phyloP scores from a whole-genome alignment of 2,329 filamentous ascomycete species.

The Trichoderma hamatum region DNA sequence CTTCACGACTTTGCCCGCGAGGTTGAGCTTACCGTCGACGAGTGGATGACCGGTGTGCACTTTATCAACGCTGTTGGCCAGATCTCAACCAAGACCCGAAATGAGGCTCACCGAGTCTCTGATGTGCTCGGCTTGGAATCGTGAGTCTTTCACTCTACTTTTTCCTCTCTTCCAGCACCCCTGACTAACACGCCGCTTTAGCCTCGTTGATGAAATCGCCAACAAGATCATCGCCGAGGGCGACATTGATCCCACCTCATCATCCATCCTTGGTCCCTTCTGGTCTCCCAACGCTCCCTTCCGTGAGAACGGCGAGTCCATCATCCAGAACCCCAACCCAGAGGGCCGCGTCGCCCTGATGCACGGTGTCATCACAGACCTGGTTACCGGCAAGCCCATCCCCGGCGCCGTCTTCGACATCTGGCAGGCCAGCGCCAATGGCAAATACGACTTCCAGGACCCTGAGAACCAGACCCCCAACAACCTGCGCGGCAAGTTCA shows the following conservation, averaged over 20 bases:
- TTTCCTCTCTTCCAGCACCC: not conserved
- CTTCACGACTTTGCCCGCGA: slow-evolving; percentile 80
- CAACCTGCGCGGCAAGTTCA: slow-evolving; percentile 78
- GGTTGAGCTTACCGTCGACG: slow-evolving; percentile 73
- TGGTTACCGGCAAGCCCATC: slow-evolving; percentile 68
- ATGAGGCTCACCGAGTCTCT: slow-evolving; percentile 73
- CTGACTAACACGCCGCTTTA: slow-evolving; percentile 34
- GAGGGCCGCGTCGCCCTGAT: slow-evolving; percentile 65
- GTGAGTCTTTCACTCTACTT: slow-evolving; percentile 45
- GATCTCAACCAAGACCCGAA: slow-evolving; percentile 67
- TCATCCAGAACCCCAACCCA: slow-evolving; percentile 64
- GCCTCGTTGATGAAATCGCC: slow-evolving; percentile 63
- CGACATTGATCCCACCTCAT: slow-evolving; percentile 68
- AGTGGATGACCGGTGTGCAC: slow-evolving; percentile 75
- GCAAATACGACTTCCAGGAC: slow-evolving; percentile 77
- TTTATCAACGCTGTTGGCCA: slow-evolving; percentile 77
- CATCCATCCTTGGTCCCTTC: slow-evolving; percentile 76
- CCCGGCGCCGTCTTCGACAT: slow-evolving; percentile 72
- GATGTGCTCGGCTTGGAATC: slow-evolving; percentile 76
- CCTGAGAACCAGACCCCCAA: slow-evolving; percentile 70
- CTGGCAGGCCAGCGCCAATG: slow-evolving; percentile 77
- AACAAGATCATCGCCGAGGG: slow-evolving; percentile 66
- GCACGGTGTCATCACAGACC: slow-evolving; percentile 69
- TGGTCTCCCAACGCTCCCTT: slow-evolving; percentile 77
- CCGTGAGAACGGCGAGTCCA: slow-evolving; percentile 65